Percentiles rank a stretch among this genome's conserved stretches.
Conservation (phyloP, 1,284 basidiomycete species). For the Melampsora larici-populina region DNA sequence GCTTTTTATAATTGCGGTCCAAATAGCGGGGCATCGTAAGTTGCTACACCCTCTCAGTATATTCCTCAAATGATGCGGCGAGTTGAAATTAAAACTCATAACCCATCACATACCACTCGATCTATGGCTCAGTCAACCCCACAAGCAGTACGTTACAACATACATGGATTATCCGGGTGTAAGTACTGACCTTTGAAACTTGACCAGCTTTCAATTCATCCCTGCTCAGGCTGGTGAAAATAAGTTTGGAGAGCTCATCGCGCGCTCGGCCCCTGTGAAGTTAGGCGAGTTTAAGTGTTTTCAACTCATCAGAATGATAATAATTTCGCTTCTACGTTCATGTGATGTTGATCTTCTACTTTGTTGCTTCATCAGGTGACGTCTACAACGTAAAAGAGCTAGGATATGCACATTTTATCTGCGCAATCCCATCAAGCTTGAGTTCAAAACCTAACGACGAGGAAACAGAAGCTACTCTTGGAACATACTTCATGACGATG, state of each 20-base stretch:
- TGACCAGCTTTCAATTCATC: slow-evolving; percentile 48
- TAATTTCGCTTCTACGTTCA: background rate
- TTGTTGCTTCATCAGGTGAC: slow-evolving; percentile 4
- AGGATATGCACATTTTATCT: slow-evolving; percentile 9
- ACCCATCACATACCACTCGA: background rate
- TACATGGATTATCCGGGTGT: background rate
- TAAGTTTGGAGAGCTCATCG: slow-evolving; percentile 47
- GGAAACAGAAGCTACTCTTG: slow-evolving; percentile 45
- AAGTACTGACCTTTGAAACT: too few species aligned
- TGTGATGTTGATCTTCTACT: slow-evolving; percentile 43
- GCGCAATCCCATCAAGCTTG: background rate
- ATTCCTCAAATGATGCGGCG: background rate
- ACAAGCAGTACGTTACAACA: slow-evolving; percentile 46
- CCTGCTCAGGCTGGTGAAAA: slow-evolving; percentile 45
- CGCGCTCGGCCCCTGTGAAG: slow-evolving; percentile 44
- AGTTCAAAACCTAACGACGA: background rate
- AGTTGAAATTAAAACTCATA: background rate
- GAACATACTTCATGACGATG: slow-evolving; percentile 45
- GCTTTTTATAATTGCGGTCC: slow-evolving; percentile 84
- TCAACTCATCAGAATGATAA: background rate
- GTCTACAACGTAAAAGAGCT: slow-evolving; percentile 9
- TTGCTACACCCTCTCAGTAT: background rate
- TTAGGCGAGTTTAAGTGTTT: slow-evolving; percentile 26
- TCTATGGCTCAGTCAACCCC: slow-evolving; percentile 46
- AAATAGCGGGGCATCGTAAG: slow-evolving; percentile 65